Conservation (phyloP, 495 filamentous ascomycete species). For the Lasiosphaeria hispida region DNA sequence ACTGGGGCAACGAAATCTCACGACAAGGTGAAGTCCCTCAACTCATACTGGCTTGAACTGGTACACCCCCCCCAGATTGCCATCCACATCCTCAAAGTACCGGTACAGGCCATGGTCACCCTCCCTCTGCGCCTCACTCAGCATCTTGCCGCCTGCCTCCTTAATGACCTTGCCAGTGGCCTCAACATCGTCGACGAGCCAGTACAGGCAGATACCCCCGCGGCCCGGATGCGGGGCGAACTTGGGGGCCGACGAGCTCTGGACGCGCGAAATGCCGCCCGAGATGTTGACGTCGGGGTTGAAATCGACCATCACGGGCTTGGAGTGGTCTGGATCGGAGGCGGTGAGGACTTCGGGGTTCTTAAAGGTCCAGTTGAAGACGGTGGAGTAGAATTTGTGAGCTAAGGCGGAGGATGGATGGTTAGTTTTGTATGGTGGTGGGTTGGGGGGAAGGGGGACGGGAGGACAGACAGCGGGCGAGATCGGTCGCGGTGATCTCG, state of each 20-base stretch:
- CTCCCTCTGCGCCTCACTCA: conserved; percentile 8
- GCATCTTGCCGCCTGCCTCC: conserved; percentile 17
- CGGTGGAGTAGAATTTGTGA: conserved; percentile 19
- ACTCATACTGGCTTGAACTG: neutral
- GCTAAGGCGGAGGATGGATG: conserved; percentile 2
- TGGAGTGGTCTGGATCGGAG: neutral
- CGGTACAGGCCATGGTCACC: conserved; percentile 13
- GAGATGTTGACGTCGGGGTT: conserved; percentile 16
- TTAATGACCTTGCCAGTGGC: conserved; percentile 9
- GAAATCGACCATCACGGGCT: conserved; percentile 15
- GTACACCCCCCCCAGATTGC: conserved; percentile 16
- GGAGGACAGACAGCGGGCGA: conserved; percentile 6
- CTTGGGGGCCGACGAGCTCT: neutral
- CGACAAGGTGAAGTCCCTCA: too few relatives aligned
- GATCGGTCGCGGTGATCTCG: conserved; percentile 13
- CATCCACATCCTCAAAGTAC: conserved; percentile 20
- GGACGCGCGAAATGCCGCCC: conserved; percentile 8
- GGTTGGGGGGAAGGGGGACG: neutral
- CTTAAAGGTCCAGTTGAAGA: conserved; percentile 22
- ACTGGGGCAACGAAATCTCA: too few relatives aligned
- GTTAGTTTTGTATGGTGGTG: neutral
- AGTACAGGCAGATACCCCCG: conserved; percentile 17
- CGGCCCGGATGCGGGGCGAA: neutral
- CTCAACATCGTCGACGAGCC: conserved; percentile 21
- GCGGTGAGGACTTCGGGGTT: neutral